Evolutionary conservation across 2,329 filamentous ascomycete genomes (phyloP).

Genomic region (Sporothrix dimorphospora): DNA sequence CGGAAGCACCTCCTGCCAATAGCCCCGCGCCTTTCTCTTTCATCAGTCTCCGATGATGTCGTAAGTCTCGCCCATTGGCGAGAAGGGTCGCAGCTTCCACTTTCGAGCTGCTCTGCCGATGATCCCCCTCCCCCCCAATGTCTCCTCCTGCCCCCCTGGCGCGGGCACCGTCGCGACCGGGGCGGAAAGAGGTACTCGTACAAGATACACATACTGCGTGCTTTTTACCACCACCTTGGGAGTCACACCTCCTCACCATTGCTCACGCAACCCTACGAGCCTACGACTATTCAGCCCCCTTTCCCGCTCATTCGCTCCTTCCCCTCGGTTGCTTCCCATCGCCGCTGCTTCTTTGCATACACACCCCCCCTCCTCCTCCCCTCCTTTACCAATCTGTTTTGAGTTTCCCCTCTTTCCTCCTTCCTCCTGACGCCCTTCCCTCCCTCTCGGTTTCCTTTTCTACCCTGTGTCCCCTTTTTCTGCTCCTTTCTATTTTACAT

Average conservation of each 20-base stretch:
- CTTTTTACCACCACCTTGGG: neutral
- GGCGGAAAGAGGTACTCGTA: conserved; percentile 12
- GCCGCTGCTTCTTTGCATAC: neutral
- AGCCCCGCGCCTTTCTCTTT: conserved; percentile 2
- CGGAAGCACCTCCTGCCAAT: neutral
- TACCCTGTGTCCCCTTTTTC: conserved; percentile 16
- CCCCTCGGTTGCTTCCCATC: neutral
- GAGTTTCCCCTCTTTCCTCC: conserved; percentile 28
- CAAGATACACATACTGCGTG: conserved; percentile 2
- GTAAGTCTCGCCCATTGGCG: conserved; percentile 11
- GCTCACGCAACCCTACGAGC: conserved; percentile 8
- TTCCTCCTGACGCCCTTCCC: conserved; percentile 1
- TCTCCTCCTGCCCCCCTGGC: neutral
- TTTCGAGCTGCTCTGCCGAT: conserved; percentile 8
- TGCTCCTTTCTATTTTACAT: neutral
- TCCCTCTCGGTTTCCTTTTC: conserved; percentile 16
- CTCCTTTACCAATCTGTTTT: conserved; percentile 19
- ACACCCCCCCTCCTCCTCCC: conserved; percentile 4
- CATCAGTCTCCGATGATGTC: conserved; percentile 17
- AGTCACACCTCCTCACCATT: conserved; percentile 15
- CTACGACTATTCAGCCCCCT: conserved; percentile 4
- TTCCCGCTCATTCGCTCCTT: conserved; percentile 16
- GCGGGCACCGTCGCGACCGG: neutral
- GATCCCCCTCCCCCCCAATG: neutral
- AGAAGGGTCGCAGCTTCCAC: conserved; percentile 3